These are phyloP conservation scores for Chloris gayana DNA, from an alignment of 176 grass and related monocot species.

Conservation along the genomic window DNA sequence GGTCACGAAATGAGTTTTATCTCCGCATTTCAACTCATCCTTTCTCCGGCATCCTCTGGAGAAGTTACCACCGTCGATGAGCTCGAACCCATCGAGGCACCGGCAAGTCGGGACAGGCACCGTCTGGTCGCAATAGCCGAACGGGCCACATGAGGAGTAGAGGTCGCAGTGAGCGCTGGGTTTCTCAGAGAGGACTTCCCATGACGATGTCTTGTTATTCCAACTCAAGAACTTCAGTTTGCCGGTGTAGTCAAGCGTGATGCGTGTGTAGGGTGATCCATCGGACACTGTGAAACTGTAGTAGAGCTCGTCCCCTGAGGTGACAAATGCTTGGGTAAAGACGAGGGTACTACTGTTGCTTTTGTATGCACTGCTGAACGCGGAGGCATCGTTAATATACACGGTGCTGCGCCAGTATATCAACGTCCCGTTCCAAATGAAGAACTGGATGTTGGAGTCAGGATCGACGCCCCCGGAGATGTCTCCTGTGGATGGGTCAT, in stretches of 20 bases:
- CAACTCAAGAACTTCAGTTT: too few relatives aligned
- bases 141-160: constrained; percentile 31
- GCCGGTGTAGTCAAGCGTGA: too few relatives aligned
- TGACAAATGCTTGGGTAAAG: neutral
- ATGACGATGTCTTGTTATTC: neutral
- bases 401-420: neutral
- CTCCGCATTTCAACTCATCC: constrained; percentile 5
- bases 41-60: constrained; percentile 30
- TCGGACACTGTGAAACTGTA: too few relatives aligned
- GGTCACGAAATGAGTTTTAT: neutral
- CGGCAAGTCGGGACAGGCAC: constrained; percentile 18
- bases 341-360: neutral
- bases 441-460: neutral
- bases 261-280: too few relatives aligned
- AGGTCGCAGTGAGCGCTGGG: neutral
- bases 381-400: neutral
- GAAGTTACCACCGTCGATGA: neutral
- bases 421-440: neutral
- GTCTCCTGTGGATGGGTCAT: constrained; percentile 29
- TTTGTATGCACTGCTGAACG: neutral
- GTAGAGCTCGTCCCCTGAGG: too few relatives aligned
- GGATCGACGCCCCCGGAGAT: constrained; percentile 8
- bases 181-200: neutral
- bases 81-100: constrained; percentile 52
- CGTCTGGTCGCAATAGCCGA: constrained; percentile 43